Evolutionary conservation across 257 asterid species (phyloP).

Genomic region (Nicotiana tabacum): DNA sequence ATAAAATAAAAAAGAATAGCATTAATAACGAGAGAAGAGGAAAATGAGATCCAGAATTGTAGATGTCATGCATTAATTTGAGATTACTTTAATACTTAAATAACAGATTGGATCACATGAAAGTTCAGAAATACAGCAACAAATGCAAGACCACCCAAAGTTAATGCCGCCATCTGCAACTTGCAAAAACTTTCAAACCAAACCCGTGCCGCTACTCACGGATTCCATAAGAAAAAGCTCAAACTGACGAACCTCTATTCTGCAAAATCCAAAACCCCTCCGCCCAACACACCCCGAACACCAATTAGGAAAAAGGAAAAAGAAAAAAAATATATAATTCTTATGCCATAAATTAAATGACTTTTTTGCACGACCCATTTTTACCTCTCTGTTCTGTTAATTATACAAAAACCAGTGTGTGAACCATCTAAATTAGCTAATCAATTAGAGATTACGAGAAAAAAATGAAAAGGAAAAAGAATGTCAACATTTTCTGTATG

Average conservation of each 20-base stretch:
- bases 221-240: constrained; percentile 50
- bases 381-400: not conserved
- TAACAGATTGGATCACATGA: constrained; percentile 57
- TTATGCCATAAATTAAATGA: not conserved
- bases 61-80: constrained; percentile 26
- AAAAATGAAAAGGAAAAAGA: not conserved
- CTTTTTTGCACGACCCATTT: not conserved
- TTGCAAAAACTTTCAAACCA: constrained; percentile 25
- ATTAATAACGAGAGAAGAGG: not conserved
- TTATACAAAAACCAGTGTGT: too few species aligned
- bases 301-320: not conserved
- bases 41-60: constrained; percentile 37
- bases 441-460: not conserved
- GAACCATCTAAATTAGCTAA: too few species aligned
- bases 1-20: not conserved
- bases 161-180: constrained; percentile 47
- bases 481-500: not conserved
- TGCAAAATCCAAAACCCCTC: constrained; percentile 12
- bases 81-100: constrained; percentile 25
- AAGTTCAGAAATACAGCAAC: constrained; percentile 38
- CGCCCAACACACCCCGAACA: not conserved
- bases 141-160: constrained; percentile 26
- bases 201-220: constrained; percentile 78
- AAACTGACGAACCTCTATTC: not conserved
- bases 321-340: not conserved